phyloP scores from a whole-genome alignment of 2,329 filamentous ascomycete genomes.

The Alternaria hordeiaustralica region DNA sequence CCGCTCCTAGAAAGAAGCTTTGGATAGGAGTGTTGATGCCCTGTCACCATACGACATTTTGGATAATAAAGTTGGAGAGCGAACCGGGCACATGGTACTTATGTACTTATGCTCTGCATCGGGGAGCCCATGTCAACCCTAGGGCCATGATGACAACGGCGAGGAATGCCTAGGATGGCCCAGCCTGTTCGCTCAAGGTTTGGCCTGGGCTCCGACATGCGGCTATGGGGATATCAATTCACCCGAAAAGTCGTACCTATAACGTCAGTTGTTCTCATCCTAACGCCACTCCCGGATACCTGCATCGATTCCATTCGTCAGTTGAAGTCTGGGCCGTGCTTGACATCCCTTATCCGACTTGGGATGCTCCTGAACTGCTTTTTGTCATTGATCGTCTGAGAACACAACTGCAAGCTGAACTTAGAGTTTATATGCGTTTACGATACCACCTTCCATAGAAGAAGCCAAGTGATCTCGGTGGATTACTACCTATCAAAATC shows the following conservation, averaged over 20 bases:
- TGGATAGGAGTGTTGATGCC: neutral
- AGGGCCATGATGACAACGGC: neutral
- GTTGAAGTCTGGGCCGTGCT: neutral
- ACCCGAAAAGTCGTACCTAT: neutral
- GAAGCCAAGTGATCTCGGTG: neutral
- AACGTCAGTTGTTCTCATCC: neutral
- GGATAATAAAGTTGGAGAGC: neutral
- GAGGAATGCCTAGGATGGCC: neutral
- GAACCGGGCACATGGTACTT: neutral
- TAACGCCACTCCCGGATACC: neutral
- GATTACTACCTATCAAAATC: neutral
- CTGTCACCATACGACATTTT: neutral
- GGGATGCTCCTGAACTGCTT: neutral
- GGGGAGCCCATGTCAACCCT: neutral
- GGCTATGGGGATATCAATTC: neutral
- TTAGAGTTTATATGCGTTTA: neutral
- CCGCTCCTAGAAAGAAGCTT: neutral
- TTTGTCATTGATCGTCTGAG: neutral
- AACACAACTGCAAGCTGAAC: neutral
- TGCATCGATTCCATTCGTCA: neutral
- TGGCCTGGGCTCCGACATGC: neutral
- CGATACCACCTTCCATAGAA: neutral
- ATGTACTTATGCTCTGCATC: neutral
- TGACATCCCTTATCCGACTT: neutral
- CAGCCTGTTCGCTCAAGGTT: neutral